These are phyloP conservation scores for Botrytis cinerea DNA, from an alignment of 2,329 filamentous ascomycete genomes.

Conservation along the genomic window DNA sequence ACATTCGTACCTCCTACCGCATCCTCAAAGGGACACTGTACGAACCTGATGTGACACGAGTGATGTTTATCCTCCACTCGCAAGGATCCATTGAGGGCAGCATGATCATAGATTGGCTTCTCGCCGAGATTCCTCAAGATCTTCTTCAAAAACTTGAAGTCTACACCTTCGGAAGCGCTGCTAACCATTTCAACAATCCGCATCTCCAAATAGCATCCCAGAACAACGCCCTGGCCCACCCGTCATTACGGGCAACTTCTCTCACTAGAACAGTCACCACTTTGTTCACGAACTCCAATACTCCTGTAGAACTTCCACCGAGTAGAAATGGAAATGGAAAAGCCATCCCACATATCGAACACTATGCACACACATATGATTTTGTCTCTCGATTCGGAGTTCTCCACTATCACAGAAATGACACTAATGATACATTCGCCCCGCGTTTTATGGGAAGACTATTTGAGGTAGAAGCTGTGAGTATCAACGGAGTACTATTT, in stretches of 20 bases:
- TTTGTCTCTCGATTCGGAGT: conserved; percentile 76
- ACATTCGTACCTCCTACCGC: conserved; percentile 63
- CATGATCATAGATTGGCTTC: conserved; percentile 73
- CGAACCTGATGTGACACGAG: conserved; percentile 62
- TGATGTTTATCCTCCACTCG: conserved; percentile 74
- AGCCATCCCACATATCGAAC: conserved; percentile 72
- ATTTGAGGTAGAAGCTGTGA: conserved; percentile 30
- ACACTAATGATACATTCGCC: conserved; percentile 16
- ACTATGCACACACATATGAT: conserved; percentile 74
- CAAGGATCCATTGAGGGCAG: conserved; percentile 76
- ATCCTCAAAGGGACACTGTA: conserved; percentile 65
- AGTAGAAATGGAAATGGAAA: conserved; percentile 27
- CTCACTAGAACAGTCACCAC: conserved; percentile 28
- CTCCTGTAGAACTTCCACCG: neutral
- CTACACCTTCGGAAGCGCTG: conserved; percentile 75
- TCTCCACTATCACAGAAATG: conserved; percentile 58
- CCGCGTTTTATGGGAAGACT: conserved; percentile 39
- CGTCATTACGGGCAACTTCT: conserved; percentile 45
- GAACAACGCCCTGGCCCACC: conserved; percentile 43
- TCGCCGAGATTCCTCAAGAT: conserved; percentile 69
- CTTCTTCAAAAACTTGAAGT: conserved; percentile 70
- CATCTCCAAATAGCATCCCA: conserved; percentile 54
- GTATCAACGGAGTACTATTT: neutral
- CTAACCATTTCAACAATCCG: conserved; percentile 82
- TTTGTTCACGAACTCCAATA: neutral